Percentiles rank a stretch among this genome's conserved stretches.
phyloP scores from a whole-genome alignment of 1,284 basidiomycete genomes.

The Apiotrichum porosum region DNA sequence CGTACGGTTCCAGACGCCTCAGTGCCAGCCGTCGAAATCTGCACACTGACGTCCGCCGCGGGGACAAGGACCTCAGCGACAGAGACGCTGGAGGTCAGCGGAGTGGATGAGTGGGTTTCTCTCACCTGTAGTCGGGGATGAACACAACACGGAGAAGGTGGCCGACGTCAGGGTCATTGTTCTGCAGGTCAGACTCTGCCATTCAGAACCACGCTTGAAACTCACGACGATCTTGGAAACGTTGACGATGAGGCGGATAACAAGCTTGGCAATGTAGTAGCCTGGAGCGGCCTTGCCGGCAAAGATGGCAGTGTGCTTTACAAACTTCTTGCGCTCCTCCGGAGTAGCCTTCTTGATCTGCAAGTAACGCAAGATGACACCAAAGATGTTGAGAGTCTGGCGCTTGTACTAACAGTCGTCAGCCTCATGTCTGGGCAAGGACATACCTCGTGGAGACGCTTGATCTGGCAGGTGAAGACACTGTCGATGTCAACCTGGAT shows the following conservation, averaged over 20 bases:
- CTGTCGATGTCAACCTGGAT: constrained; percentile 62
- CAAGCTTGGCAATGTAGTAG: constrained; percentile 55
- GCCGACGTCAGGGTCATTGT: constrained; percentile 78
- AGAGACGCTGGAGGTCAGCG: constrained; percentile 54
- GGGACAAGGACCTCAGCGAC: constrained; percentile 86
- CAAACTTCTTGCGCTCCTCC: constrained; percentile 65
- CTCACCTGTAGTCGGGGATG: constrained; percentile 61
- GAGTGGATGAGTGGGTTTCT: neutral
- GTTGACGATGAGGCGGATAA: constrained; percentile 87
- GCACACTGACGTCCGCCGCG: constrained; percentile 83
- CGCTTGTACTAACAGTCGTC: constrained; percentile 78
- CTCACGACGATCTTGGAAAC: constrained; percentile 66
- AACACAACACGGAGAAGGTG: constrained; percentile 77
- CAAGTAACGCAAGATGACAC: constrained; percentile 81
- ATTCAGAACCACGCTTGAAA: no score
- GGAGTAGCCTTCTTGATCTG: constrained; percentile 70
- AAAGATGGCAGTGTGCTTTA: constrained; percentile 71
- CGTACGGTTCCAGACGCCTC: constrained; percentile 55
- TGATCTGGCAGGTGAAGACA: constrained; percentile 89
- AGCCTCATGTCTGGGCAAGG: no score
- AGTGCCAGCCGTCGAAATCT: constrained; percentile 90
- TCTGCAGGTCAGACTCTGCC: constrained; percentile 40
- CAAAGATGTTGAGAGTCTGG: constrained; percentile 51
- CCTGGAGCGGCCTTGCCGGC: constrained; percentile 60
- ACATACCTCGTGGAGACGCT: constrained; percentile 54